Evolutionary conservation across 1,284 basidiomycete genomes (phyloP).

Genomic region (Cystobasidiaceae sp.): DNA sequence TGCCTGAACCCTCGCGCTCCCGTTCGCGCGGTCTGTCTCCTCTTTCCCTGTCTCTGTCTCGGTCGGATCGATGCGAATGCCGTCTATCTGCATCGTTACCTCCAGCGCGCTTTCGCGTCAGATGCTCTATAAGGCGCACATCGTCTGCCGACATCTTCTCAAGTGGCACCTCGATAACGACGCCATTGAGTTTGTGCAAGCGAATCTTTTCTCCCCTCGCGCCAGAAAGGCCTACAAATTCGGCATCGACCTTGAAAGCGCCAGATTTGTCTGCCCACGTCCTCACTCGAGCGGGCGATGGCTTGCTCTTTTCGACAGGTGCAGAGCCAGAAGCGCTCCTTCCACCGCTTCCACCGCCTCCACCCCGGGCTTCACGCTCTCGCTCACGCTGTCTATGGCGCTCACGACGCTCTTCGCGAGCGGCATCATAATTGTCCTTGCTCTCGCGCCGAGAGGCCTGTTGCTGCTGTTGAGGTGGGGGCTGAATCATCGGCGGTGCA

Average conservation of each 20-base stretch:
- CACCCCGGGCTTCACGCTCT: constrained; percentile 31
- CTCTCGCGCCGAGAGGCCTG: not conserved
- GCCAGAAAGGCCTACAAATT: constrained; percentile 80
- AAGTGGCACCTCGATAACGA: constrained; percentile 93
- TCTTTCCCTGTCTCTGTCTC: constrained; percentile 2
- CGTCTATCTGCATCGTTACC: constrained; percentile 51
- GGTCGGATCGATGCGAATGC: constrained; percentile 55
- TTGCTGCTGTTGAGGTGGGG: constrained; percentile 11
- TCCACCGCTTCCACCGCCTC: too few species aligned
- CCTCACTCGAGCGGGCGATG: constrained; percentile 58
- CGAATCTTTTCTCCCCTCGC: constrained; percentile 90
- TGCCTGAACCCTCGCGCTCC: not conserved
- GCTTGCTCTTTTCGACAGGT: constrained; percentile 44
- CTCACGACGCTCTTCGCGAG: constrained; percentile 34
- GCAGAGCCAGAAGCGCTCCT: not conserved
- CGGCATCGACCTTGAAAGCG: constrained; percentile 95
- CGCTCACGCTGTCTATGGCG: constrained; percentile 32
- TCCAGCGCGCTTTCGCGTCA: constrained; percentile 49
- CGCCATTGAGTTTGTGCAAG: constrained; percentile 95
- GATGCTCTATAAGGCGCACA: constrained; percentile 70
- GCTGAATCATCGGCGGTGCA: not conserved
- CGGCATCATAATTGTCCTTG: constrained; percentile 20
- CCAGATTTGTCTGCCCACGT: constrained; percentile 92
- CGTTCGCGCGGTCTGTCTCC: constrained; percentile 5
- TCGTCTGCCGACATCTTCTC: constrained; percentile 97